Evolutionary conservation across 306 rosid genomes (phyloP), one percentile per base, ranked within the genome.

Genomic region (Trichosanthes cucumerina): DNA sequence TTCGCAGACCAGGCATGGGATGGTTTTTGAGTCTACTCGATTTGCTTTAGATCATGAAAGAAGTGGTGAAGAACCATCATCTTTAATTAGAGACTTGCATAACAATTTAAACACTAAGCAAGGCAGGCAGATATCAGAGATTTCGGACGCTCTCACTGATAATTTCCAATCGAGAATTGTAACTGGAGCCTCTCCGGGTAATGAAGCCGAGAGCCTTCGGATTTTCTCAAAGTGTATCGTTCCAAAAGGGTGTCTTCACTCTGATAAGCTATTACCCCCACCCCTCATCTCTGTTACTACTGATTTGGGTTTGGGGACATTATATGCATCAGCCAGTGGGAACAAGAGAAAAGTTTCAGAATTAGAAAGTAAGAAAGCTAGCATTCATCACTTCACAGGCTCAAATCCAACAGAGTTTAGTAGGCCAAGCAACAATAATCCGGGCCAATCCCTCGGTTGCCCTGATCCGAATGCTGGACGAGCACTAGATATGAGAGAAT

Each of bases 281-380:
- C 79, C 87, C 4, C 68, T 84, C 49, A 66, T 83, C 79, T 82
- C 87, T 66, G 99, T 95, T 78, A 88, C 96, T 78, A 95, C 99
- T 23, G 99, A 95, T 89, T 91, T 95, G 92, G 91, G 96, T 39
- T 75, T 95, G 85, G 99, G 99, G 83, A 91, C 97, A 14, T 82
- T 87, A 31, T 89, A 89, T 76, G 79, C 86, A 65, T 82, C 91
- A 49, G 78, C 84, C 52, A 26, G 87, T 78, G 89, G 81, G 53
- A 89, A 83, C 80, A 90, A 88, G 38, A 78, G 76, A 73, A 73
- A 73, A 28, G 78, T 81, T 4, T 84, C 89, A 24, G 89, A 85
- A 77, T 54, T 84, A 18, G 77, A 65, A 39, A 88, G 85, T 77
- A 82, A 75, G 43, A 84, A 79, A 80, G 85, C 79, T 77, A 38